Evolutionary conservation across 495 filamentous ascomycete genomes (phyloP).

Genomic region (Aspergillus haitiensis): DNA sequence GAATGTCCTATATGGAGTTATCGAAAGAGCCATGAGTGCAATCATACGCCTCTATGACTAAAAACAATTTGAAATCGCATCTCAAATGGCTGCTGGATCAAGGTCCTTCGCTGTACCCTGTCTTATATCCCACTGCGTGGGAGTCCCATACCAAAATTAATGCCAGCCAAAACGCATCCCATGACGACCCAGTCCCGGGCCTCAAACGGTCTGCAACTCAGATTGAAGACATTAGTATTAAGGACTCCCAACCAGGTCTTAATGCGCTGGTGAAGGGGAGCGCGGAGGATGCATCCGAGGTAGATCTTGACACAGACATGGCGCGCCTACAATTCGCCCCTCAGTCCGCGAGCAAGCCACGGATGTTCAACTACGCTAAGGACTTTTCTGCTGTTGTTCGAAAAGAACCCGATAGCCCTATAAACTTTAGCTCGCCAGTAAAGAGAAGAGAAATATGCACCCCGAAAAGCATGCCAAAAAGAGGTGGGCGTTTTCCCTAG

Average conservation of each 20-base stretch:
- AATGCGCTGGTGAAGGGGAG: neutral
- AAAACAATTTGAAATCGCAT: conserved; percentile 49
- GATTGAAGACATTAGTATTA: conserved; percentile 10
- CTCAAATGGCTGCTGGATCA: conserved; percentile 52
- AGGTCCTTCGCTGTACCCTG: conserved; percentile 39
- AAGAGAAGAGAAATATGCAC: conserved; percentile 28
- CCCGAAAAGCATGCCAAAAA: conserved; percentile 15
- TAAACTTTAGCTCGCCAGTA: conserved; percentile 23
- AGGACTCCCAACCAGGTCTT: conserved; percentile 14
- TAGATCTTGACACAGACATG: conserved; percentile 49
- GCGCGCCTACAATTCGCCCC: conserved; percentile 55
- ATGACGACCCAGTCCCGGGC: conserved; percentile 4
- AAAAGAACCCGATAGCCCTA: conserved; percentile 18
- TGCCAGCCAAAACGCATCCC: neutral
- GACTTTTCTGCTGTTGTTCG: conserved; percentile 22
- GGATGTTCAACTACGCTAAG: conserved; percentile 42
- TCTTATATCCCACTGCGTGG: conserved; percentile 32
- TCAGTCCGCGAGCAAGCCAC: conserved; percentile 52
- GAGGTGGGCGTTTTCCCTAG: conserved; percentile 24
- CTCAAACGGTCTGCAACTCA: conserved; percentile 10
- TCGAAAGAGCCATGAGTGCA: conserved; percentile 33
- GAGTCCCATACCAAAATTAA: conserved; percentile 21
- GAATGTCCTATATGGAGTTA: conserved; percentile 14
- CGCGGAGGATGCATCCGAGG: conserved; percentile 28
- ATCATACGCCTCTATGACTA: conserved; percentile 50